These are phyloP conservation scores for Calycina marina DNA, from an alignment of 2,329 filamentous ascomycete species.

Conservation along the genomic window DNA sequence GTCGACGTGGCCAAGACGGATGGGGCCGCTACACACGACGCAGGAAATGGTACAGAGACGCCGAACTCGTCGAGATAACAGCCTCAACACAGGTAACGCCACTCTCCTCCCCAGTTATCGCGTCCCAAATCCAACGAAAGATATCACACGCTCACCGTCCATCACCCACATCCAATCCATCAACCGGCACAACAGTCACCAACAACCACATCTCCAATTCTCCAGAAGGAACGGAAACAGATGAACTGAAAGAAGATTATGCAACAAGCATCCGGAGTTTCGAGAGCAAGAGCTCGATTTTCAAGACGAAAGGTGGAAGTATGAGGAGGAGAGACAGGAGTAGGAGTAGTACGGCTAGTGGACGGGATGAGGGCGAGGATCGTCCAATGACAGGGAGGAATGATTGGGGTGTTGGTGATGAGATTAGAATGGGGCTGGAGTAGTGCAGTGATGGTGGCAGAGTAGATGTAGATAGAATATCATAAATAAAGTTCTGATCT, in stretches of 20 bases:
- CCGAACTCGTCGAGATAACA: slow-evolving; percentile 71
- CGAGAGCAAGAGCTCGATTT: slow-evolving; percentile 6
- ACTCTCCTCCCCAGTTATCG: slow-evolving; percentile 28
- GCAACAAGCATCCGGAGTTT: slow-evolving; percentile 8
- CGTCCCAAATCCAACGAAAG: too few species aligned
- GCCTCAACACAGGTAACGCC: slow-evolving; percentile 29
- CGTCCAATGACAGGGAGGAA: slow-evolving; percentile 38
- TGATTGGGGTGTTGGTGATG: slow-evolving; percentile 72
- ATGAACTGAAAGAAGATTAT: slow-evolving; percentile 7
- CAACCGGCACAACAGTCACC: slow-evolving; percentile 18
- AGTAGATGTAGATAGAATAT: too few species aligned
- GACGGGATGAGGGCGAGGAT: slow-evolving; percentile 26
- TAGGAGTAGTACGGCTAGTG: slow-evolving; percentile 10
- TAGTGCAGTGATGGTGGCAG: too few species aligned
- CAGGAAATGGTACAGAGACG: slow-evolving; percentile 92
- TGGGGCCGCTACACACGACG: slow-evolving; percentile 92
- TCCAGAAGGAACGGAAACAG: slow-evolving; percentile 1
- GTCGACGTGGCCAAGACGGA: slow-evolving; percentile 69
- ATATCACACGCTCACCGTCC: too few species aligned
- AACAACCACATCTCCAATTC: slow-evolving; percentile 9
- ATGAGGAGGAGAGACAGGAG: slow-evolving; percentile 11
- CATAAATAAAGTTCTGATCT: too few species aligned
- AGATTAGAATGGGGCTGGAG: slow-evolving; percentile 71
- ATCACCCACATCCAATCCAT: too few species aligned
- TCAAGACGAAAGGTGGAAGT: slow-evolving; percentile 11